Percentiles rank a stretch among this genome's conserved stretches.
Conservation (phyloP, 1,284 basidiomycete species). For the Apiotrichum gamsii region DNA sequence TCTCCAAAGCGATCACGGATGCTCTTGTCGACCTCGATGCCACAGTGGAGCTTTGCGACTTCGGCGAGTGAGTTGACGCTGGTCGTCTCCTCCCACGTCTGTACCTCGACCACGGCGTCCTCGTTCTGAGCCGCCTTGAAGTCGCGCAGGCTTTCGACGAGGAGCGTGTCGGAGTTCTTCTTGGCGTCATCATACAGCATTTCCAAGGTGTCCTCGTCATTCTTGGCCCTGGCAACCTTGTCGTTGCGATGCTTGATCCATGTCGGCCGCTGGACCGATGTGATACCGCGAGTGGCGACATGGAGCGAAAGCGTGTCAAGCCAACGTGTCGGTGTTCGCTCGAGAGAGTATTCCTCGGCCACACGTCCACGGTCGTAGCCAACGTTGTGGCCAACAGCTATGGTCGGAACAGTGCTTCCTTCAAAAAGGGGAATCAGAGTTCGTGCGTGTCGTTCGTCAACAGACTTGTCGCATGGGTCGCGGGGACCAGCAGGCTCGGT, state of each 20-base stretch:
- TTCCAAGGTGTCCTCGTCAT: slow-evolving; percentile 34
- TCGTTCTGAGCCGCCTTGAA: slow-evolving; percentile 41
- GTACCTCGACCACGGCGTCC: slow-evolving; percentile 28
- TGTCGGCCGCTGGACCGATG: slow-evolving; percentile 85
- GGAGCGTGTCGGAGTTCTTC: slow-evolving; percentile 50
- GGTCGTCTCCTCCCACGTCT: slow-evolving; percentile 81
- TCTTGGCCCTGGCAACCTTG: slow-evolving; percentile 43
- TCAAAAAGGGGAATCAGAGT: slow-evolving; percentile 40
- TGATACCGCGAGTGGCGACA: slow-evolving; percentile 89
- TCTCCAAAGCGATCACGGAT: slow-evolving; percentile 67
- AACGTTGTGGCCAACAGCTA: slow-evolving; percentile 91
- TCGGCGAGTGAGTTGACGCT: slow-evolving; percentile 88
- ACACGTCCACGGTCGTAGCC: slow-evolving; percentile 86
- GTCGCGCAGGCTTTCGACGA: slow-evolving; percentile 22
- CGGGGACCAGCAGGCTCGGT: slow-evolving; percentile 4
- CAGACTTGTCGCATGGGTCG: slow-evolving; percentile 27
- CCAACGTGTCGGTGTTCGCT: slow-evolving; percentile 68
- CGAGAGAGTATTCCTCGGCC: slow-evolving; percentile 73
- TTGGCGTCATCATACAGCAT: slow-evolving; percentile 50
- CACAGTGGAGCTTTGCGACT: slow-evolving; percentile 84
- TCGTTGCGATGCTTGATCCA: slow-evolving; percentile 72
- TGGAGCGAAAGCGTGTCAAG: slow-evolving; percentile 95
- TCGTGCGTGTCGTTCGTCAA: slow-evolving; percentile 22
- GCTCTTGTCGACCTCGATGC: slow-evolving; percentile 71
- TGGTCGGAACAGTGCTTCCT: slow-evolving; percentile 48